Percentiles rank a stretch among this genome's conserved stretches.
These are phyloP conservation scores for Gymnopilus dilepis DNA, from an alignment of 768 basidiomycete species.

Conservation along the genomic window DNA sequence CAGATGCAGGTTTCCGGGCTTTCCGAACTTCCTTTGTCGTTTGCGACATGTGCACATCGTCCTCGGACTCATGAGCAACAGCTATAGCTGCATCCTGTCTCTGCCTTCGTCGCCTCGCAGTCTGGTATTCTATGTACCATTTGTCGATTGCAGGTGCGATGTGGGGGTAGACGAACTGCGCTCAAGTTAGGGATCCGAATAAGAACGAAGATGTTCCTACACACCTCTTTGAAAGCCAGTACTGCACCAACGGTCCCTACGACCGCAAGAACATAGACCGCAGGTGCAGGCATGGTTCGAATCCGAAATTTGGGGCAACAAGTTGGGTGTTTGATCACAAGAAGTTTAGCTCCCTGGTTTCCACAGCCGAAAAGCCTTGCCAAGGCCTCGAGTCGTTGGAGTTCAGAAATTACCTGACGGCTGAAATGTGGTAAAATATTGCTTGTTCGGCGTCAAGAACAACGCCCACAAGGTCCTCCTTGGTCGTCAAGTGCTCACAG, in stretches of 20 bases:
- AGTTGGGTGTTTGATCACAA: background rate
- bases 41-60: constrained; percentile 26
- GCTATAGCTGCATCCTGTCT: constrained; percentile 12
- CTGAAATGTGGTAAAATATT: too few species aligned
- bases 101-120: constrained; percentile 25
- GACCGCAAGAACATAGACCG: constrained; percentile 56
- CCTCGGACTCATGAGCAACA: constrained; percentile 14
- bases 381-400: background rate
- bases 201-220: background rate
- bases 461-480: background rate
- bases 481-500: background rate
- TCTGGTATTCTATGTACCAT: constrained; percentile 47
- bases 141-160: constrained; percentile 64
- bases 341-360: constrained; percentile 7
- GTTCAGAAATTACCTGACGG: background rate
- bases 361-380: background rate
- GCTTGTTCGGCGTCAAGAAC: too few species aligned
- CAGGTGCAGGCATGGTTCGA: constrained; percentile 41
- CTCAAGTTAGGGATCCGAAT: constrained; percentile 10
- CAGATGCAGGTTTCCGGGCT: background rate
- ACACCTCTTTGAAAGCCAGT: constrained; percentile 65
- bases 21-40: constrained; percentile 2
- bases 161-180: constrained; percentile 71
- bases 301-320: background rate
- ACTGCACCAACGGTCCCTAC: constrained; percentile 54